Evolutionary conservation across 768 basidiomycete genomes (phyloP), one percentile per base, ranked within the genome.

Genomic region (Sistotremastrum suecicum): DNA sequence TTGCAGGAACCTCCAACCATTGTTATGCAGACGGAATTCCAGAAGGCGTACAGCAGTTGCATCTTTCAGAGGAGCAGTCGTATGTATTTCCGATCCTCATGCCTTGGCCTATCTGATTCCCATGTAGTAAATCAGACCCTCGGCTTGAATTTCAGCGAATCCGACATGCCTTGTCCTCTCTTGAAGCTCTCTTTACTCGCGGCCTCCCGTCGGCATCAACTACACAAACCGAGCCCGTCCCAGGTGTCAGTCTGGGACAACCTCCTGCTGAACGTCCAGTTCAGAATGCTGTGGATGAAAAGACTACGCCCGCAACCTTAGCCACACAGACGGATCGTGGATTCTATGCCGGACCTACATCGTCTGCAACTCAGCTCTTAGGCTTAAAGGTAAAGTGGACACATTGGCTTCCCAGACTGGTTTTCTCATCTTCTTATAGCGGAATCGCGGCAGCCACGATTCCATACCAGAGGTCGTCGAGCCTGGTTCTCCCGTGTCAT

Each of bases 271-370:
- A 20, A 20, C 20, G 20, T 20, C 20, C 20, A 20, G 20, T 20
- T 20, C 20, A 20, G 20, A 20, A 20, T 20, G 20, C 20, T 20
- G 20, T 61, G 29, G 72, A 72, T 39, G 72, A 72, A 53, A 62
- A 61, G 41, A 60, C 60, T 11, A 64, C 67, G 1, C 83, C 83
- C 34, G 80, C 9, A 76, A 82, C 66, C 67, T 82, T 32, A 79
- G 80, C 41, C 72, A 68, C 44, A 34, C 78, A 75, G 52, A 71
- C 68, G 2, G 72, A 75, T 47, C 75, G 80, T 10, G 83, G 83
- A 7, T 66, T 83, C 39, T 89, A 83, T 59, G 72, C 80, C 38
- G 85, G 85, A n/a, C 74, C 84, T 35, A 89, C 85, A 6, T 81
- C 80, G 53, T 74, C 78, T 36, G 76, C 76, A 38, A 77, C 78